A percentile compares a stretch with the other conserved stretches of the same genome.
Conservation (phyloP, 495 filamentous ascomycete species). For the Neurospora cerealis region DNA sequence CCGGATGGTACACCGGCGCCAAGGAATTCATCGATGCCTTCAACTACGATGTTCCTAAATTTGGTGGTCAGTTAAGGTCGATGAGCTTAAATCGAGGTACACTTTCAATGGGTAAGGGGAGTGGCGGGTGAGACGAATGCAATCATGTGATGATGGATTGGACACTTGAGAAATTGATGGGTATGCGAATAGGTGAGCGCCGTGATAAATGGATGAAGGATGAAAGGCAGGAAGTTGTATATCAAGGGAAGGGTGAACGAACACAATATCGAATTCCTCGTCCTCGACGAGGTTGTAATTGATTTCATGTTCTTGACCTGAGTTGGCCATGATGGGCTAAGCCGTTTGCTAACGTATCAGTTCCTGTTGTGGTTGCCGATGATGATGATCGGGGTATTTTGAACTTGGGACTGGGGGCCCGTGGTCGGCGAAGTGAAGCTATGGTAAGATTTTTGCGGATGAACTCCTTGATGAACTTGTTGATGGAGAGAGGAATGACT, state of each 20-base stretch:
- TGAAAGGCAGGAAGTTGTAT: slow-evolving; percentile 5
- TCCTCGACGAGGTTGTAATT: slow-evolving; percentile 28
- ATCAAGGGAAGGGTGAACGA: not conserved
- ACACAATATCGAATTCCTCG: slow-evolving; percentile 42
- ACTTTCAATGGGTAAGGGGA: not conserved
- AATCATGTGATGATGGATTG: not conserved
- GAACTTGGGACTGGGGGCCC: not conserved
- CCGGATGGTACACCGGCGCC: not conserved
- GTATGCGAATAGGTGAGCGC: not conserved
- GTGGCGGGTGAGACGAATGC: not conserved
- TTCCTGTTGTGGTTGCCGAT: not conserved
- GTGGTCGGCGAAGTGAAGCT: not conserved
- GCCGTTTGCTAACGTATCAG: not conserved
- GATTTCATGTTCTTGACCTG: slow-evolving; percentile 2
- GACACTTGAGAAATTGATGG: not conserved
- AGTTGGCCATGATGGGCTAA: not conserved
- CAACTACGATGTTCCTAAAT: not conserved
- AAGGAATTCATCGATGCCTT: slow-evolving; percentile 6
- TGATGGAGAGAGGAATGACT: not conserved
- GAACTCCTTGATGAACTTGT: not conserved
- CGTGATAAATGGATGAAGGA: not conserved
- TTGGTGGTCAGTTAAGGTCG: not conserved
- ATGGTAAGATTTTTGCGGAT: not conserved
- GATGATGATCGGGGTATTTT: not conserved
- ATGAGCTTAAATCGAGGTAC: not conserved